Base-by-base conservation (phyloP, 2,329 filamentous ascomycete genomes). In the Fusarium sp. region DNA sequence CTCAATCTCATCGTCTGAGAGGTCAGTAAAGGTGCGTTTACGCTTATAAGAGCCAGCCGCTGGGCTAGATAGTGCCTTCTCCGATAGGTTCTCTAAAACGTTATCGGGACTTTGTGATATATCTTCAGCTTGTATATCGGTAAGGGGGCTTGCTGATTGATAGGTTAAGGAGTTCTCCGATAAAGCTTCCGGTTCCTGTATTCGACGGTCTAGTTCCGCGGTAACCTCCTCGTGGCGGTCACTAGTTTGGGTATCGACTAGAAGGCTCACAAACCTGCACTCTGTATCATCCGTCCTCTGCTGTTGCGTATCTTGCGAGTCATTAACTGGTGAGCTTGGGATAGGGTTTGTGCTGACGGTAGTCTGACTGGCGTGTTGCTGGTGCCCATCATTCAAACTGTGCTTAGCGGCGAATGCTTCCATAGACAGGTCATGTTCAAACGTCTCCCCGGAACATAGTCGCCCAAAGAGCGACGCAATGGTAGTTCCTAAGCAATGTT, bases 401-500 rank as follows among this genome's bases (percentile, higher is more conserved):
- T 58, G 8, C n/a, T 12, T 15, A n/a, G 44, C 44, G 7, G 38
- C 38, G 26, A 72, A 15, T 2, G 42, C 39, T 7, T 80, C 76
- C 83, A 93, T 89, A 51, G 84, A 68, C 6, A 72, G 38, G 64
- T 96, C 92, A 67, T 94, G 88, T 1, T 78, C 76, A 70, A 94
- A 96, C 0, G 62, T 61, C 0, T 79, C 72, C 0, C 79, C 82
- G 1, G 84, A 85, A 73, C 92, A 96, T 26, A 87, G 77, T 22
- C 85, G 74, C 0, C 91, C 91, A 69, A 97, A 97, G 0, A 97
- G 80, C 1, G 74, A 77, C n/a, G 78, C 64, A 63, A 97, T 90
- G 6, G 87, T 89, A 7, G 88, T 76, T 1, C 71, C 82, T 79
- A 28, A 4, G 5, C 3, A 4, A n/a, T 6, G 11, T 45, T 1